Conservation (phyloP, 1,139 yeast genomes). For the Geotrichum cucujoidarum region DNA sequence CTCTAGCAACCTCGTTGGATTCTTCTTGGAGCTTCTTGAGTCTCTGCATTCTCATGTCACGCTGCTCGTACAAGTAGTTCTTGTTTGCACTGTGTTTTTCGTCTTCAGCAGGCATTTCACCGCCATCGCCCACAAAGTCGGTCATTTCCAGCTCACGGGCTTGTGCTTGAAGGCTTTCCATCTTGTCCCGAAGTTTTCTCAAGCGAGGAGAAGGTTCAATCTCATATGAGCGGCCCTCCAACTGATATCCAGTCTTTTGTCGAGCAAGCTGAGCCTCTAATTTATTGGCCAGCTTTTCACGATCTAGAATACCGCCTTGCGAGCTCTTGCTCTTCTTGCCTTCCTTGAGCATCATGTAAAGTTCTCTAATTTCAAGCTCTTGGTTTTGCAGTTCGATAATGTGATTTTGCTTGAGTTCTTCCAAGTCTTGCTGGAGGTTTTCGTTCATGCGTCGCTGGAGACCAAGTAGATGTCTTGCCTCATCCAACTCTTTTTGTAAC, state of each 20-base stretch:
- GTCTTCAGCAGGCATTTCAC: constrained; percentile 10
- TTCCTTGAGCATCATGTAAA: constrained; percentile 59
- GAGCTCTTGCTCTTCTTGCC: constrained; percentile 38
- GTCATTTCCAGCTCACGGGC: constrained; percentile 86
- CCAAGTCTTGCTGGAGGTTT: constrained; percentile 60
- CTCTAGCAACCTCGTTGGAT: constrained; percentile 31
- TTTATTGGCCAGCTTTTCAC: constrained; percentile 40
- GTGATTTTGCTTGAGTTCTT: constrained; percentile 62
- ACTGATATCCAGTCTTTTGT: constrained; percentile 57
- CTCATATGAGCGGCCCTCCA: constrained; percentile 47
- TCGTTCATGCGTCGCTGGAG: constrained; percentile 66
- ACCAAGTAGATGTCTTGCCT: constrained; percentile 62
- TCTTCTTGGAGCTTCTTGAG: constrained; percentile 33
- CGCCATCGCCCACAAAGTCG: constrained; percentile 49
- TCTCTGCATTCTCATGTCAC: constrained; percentile 28
- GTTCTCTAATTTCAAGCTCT: constrained; percentile 83
- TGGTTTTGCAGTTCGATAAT: constrained; percentile 76
- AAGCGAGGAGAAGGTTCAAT: constrained; percentile 75
- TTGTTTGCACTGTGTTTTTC: constrained; percentile 18
- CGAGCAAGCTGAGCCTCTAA: constrained; percentile 58
- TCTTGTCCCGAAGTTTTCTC: constrained; percentile 69
- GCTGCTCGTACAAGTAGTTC: constrained; percentile 29
- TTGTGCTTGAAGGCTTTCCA: constrained; percentile 79
- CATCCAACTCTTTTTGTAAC: constrained; percentile 63
- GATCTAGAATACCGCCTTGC: constrained; percentile 32